phyloP scores from a whole-genome alignment of 1,284 basidiomycete genomes.

The Lignosus rhinocerotis region DNA sequence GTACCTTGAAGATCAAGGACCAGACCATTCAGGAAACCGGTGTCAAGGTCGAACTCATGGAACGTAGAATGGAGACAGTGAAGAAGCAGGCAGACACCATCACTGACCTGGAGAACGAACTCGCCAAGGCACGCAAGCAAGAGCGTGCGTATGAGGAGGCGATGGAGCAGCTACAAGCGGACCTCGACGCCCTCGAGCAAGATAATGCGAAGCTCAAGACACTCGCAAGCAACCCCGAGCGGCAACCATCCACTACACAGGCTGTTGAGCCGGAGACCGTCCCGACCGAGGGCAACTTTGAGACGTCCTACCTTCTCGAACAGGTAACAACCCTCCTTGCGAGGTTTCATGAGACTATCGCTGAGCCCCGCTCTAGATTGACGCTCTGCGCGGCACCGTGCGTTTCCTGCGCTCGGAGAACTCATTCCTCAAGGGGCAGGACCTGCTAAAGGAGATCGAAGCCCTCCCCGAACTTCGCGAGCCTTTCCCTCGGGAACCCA shows the following conservation, averaged over 20 bases:
- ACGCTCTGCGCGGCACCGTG: slow-evolving; percentile 86
- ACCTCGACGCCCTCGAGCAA: slow-evolving; percentile 84
- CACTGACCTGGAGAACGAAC: slow-evolving; percentile 76
- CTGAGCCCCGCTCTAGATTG: slow-evolving; percentile 56
- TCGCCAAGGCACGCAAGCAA: slow-evolving; percentile 81
- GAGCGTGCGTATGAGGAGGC: slow-evolving; percentile 90
- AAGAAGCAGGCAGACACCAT: slow-evolving; percentile 89
- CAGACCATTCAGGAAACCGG: slow-evolving; percentile 86
- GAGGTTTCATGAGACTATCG: slow-evolving; percentile 9
- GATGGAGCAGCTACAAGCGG: slow-evolving; percentile 89
- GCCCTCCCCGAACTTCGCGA: slow-evolving; percentile 64
- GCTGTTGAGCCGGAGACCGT: slow-evolving; percentile 60
- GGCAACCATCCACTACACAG: slow-evolving; percentile 56
- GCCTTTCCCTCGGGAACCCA: slow-evolving; percentile 47
- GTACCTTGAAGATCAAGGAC: slow-evolving; percentile 84
- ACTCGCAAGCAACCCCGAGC: slow-evolving; percentile 59
- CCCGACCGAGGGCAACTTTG: slow-evolving; percentile 74
- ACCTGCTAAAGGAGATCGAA: slow-evolving; percentile 81
- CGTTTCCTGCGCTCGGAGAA: slow-evolving; percentile 92
- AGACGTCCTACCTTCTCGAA: slow-evolving; percentile 83
- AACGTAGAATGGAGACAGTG: slow-evolving; percentile 86
- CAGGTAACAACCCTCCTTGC: slow-evolving; percentile 50
- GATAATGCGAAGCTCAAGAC: slow-evolving; percentile 85
- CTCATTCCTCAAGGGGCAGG: slow-evolving; percentile 86
- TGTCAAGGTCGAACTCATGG: slow-evolving; percentile 95